Evolutionary conservation across 345 rosid species (phyloP).

Genomic region (Lagerstroemia speciosa): DNA sequence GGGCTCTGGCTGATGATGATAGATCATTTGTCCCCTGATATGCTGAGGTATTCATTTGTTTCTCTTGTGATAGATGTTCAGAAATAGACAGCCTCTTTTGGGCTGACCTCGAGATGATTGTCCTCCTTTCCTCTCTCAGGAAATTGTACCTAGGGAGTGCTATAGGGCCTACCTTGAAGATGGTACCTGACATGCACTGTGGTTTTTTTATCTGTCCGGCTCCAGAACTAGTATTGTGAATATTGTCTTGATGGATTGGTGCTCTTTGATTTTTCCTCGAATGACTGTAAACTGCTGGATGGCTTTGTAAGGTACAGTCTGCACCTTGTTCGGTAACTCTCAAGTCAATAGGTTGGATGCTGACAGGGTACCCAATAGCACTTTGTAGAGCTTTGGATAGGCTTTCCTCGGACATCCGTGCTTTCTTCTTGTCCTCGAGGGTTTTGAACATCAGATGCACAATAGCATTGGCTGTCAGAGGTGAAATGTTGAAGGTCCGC

Average conservation of each 20-base stretch:
- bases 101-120: slow-evolving; percentile 2
- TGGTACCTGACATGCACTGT: neutral
- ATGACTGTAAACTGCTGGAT: slow-evolving; percentile 11
- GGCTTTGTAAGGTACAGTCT: slow-evolving; percentile 4
- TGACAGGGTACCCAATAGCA: slow-evolving; percentile 21
- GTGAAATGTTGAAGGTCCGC: neutral
- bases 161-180: neutral
- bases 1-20: slow-evolving; percentile 1
- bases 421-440: slow-evolving; percentile 22
- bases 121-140: slow-evolving; percentile 7
- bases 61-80: slow-evolving; percentile 9
- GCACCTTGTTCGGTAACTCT: slow-evolving; percentile 1
- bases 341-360: slow-evolving; percentile 21
- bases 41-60: neutral
- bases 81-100: slow-evolving; percentile 8
- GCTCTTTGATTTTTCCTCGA: slow-evolving; percentile 8
- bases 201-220: neutral
- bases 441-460: slow-evolving; percentile 24
- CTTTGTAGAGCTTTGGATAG: slow-evolving; percentile 18
- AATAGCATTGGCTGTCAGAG: slow-evolving; percentile 20
- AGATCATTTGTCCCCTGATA: slow-evolving; percentile 6
- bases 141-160: slow-evolving; percentile 1
- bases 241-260: slow-evolving; percentile 5
- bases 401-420: slow-evolving; percentile 26
- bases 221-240: slow-evolving; percentile 2